Evolutionary conservation across 1,139 yeast genomes (phyloP).

Genomic region (Saccharomyces hybrid): DNA sequence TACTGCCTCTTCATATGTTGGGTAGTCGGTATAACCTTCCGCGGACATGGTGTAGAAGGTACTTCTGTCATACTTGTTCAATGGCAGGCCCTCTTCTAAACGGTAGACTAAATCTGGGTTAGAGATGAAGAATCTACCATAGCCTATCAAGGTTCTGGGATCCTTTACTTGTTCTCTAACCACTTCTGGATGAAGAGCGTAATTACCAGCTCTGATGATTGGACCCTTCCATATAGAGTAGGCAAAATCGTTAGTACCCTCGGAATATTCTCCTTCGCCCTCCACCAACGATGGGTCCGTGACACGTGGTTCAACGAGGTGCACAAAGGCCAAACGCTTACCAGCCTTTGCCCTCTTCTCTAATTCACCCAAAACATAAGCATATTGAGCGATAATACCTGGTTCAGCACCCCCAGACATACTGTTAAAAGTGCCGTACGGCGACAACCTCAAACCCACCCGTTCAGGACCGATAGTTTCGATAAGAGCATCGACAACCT

Average conservation of each 20-base stretch:
- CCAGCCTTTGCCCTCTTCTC: slow-evolving; percentile 30
- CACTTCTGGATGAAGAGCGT: slow-evolving; percentile 21
- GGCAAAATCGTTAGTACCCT: slow-evolving; percentile 23
- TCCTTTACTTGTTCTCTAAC: slow-evolving; percentile 27
- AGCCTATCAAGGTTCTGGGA: slow-evolving; percentile 37
- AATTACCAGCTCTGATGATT: slow-evolving; percentile 36
- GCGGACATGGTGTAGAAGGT: slow-evolving; percentile 31
- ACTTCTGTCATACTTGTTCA: slow-evolving; percentile 17
- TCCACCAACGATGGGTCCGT: slow-evolving; percentile 17
- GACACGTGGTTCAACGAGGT: slow-evolving; percentile 38
- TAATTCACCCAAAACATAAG: slow-evolving; percentile 28
- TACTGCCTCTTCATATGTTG: slow-evolving; percentile 9
- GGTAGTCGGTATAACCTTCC: slow-evolving; percentile 33
- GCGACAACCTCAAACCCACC: slow-evolving; percentile 32
- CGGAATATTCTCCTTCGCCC: slow-evolving; percentile 6
- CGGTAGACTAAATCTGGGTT: slow-evolving; percentile 43
- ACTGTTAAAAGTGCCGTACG: slow-evolving; percentile 31
- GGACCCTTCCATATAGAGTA: slow-evolving; percentile 35
- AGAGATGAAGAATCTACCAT: slow-evolving; percentile 41
- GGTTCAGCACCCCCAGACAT: slow-evolving; percentile 31
- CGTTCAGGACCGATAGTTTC: slow-evolving; percentile 26
- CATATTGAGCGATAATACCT: slow-evolving; percentile 24
- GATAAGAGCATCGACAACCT: slow-evolving; percentile 29
- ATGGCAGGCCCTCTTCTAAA: slow-evolving; percentile 31
- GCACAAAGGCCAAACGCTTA: slow-evolving; percentile 40